These are phyloP conservation scores for Nepenthes alata DNA, from an alignment of 179 eudicot genomes.

Conservation along the genomic window DNA sequence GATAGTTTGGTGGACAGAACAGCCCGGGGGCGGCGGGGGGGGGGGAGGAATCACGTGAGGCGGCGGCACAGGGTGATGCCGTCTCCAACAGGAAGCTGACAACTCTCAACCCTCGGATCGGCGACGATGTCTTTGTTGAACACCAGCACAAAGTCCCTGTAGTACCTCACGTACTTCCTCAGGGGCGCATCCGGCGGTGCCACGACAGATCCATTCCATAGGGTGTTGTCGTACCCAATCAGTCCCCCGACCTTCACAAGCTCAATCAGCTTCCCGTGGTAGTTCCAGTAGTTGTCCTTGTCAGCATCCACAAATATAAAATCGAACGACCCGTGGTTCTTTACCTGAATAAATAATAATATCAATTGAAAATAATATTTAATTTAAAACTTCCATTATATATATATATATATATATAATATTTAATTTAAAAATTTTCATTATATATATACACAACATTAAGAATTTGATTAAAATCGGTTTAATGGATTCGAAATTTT, in stretches of 20 bases:
- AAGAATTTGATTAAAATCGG: no score
- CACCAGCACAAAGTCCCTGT: conserved; percentile 67
- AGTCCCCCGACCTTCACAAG: conserved; percentile 74
- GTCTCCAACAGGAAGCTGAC: conserved; percentile 80
- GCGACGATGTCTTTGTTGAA: conserved; percentile 68
- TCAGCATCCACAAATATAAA: conserved; percentile 87
- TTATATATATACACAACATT: no score
- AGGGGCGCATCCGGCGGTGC: conserved; percentile 63
- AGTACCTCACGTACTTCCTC: conserved; percentile 72
- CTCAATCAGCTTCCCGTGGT: conserved; percentile 69
- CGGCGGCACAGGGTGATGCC: conserved; percentile 85
- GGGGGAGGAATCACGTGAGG: background rate
- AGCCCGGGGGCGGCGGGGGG: no score
- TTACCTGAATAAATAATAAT: conserved; percentile 21
- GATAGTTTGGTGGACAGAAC: no score
- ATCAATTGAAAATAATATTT: no score
- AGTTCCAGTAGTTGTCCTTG: conserved; percentile 77
- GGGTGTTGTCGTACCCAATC: conserved; percentile 89
- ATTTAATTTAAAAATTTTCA: no score
- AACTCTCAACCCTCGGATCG: conserved; percentile 77
- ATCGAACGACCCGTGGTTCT: conserved; percentile 52
- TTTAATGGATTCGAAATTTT: no score
- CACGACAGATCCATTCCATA: conserved; percentile 84
- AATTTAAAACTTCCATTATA: no score
- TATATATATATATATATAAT: no score